A percentile compares a stretch with the other conserved stretches of the same genome.
phyloP scores from a whole-genome alignment of 768 basidiomycete genomes.

The Boletus rex-veris region DNA sequence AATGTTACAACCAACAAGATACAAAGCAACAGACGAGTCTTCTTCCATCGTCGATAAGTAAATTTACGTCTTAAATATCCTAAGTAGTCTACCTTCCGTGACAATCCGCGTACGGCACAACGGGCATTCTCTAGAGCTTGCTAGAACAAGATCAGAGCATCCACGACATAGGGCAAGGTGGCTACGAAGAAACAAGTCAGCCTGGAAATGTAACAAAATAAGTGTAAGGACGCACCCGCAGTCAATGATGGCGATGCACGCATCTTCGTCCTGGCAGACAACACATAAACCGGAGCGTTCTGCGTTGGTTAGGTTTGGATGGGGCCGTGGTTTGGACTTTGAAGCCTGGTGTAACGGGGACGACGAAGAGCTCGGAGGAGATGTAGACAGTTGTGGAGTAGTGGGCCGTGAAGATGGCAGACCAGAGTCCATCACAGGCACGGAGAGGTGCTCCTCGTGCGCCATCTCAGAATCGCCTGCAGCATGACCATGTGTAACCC shows the following conservation, averaged over 20 bases:
- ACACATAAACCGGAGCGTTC: constrained; percentile 83
- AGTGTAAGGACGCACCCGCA: constrained; percentile 66
- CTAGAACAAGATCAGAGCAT: constrained; percentile 78
- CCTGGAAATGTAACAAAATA: not conserved
- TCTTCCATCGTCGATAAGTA: not conserved
- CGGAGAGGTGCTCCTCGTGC: constrained; percentile 6
- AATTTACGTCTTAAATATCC: constrained; percentile 60
- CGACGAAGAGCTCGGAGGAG: constrained; percentile 23
- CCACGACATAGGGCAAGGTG: constrained; percentile 75
- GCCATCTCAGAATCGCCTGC: constrained; percentile 2
- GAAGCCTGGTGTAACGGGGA: constrained; percentile 32
- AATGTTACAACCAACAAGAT: too few species aligned
- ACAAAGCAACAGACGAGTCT: not conserved
- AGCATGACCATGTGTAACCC: not conserved
- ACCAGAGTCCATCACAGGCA: not conserved
- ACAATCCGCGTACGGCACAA: constrained; percentile 87
- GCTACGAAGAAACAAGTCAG: constrained; percentile 35
- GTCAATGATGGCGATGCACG: constrained; percentile 89
- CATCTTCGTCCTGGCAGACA: constrained; percentile 92
- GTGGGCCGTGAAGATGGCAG: constrained; percentile 4
- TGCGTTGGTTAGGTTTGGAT: constrained; percentile 19
- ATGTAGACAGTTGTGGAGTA: constrained; percentile 15
- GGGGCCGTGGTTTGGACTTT: constrained; percentile 36
- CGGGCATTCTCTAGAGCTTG: constrained; percentile 81
- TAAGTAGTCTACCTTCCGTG: constrained; percentile 72